Base-by-base conservation (phyloP, 768 basidiomycete species). In the Boletus sp. region DNA sequence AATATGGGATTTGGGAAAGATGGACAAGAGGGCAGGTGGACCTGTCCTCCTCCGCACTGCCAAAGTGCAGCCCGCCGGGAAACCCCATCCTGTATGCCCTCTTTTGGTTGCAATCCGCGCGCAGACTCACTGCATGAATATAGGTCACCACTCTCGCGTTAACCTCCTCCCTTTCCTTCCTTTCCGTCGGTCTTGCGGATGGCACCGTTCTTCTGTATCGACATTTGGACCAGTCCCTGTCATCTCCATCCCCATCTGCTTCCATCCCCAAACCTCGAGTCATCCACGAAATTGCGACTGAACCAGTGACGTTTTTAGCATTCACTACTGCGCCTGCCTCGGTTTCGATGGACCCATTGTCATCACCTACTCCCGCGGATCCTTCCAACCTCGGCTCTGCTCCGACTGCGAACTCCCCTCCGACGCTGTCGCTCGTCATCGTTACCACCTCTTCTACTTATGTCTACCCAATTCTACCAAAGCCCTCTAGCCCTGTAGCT, bases 151-250 rank as follows among this genome's bases (percentile, higher is more conserved):
- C 88, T 2, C 76, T 97, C 41, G 91, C 94, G 0, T 76, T 94
- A 20, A 90, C 95, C 0, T 75, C 83, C 7, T 81, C 82, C 17
- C 78, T 97, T 4, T 83, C 90, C 0, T 91, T 94, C 70, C 83
- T 99, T 28, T 89, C 95, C 7, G 83, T 98, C 40, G 97, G 95
- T 14, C 82, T 98, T n/a, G 94, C 87, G 7, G 95, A 98, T 66
- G 97, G 97, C 28, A 91, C 91, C 0, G 95, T 97, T 15, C 79
- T 98, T 9, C 78, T 97, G 15, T 96, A 92, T 69, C 85, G 92
- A 7, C 92, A 98, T 67, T 78, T 98, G 18, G 89, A 95, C 69
- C 94, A 98, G 68, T 94, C 94, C 1, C 78, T 96, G 35, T 81
- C 87, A 3, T 83, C 90, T 46, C 63, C 71, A 17, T 84, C 86